Evolutionary conservation across 176 grass and related monocot genomes (phyloP), one percentile per base, ranked within the genome.

Genomic region (Oryza rufipogon): DNA sequence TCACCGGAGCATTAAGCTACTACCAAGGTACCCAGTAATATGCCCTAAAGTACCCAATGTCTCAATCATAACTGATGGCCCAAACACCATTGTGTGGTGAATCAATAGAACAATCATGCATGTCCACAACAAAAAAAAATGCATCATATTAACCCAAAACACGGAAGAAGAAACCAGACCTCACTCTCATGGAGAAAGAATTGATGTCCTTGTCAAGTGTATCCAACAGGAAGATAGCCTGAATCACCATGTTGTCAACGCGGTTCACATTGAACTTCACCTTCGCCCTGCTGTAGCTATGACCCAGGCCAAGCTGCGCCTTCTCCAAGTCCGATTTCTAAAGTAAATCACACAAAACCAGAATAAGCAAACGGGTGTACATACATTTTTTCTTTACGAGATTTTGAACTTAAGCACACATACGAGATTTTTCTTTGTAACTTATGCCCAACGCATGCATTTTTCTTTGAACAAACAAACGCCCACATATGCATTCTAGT

Each of bases 221-320:
- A 76, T 97, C 94, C 82, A 97, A 41, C 65, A 97, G 78, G 70
- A 97, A 97, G 64, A 97, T 97, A 33, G 94, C 91, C 49, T 97
- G 94, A 78, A 97, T 97, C 28, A 97, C 92, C 95, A 97, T 97
- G 84, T 97, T 94, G 82, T 91, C 95, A 16, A 94, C 90, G 48
- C 88, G 86, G 52, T 92, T 97, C 65, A 94, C 92, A 86, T 94
- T 97, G 81, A 94, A 97, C 87, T 97, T 97, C 15, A 93, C 91
- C 89, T 97, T 97, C 11, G 91, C 94, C 76, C 94, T 88, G 79
- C 89, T 93, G 72, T 93, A 97, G 73, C 91, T 93, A 63, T 93
- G 94, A 17, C 77, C 94, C 20, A 97, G 83, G 32, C 89, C 87
- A 4, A 91, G 87, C 49, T 93, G 94, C 16, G 91, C 81, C 86